Base-by-base conservation (phyloP, 345 rosid species). In the Trapa bicornis region DNA sequence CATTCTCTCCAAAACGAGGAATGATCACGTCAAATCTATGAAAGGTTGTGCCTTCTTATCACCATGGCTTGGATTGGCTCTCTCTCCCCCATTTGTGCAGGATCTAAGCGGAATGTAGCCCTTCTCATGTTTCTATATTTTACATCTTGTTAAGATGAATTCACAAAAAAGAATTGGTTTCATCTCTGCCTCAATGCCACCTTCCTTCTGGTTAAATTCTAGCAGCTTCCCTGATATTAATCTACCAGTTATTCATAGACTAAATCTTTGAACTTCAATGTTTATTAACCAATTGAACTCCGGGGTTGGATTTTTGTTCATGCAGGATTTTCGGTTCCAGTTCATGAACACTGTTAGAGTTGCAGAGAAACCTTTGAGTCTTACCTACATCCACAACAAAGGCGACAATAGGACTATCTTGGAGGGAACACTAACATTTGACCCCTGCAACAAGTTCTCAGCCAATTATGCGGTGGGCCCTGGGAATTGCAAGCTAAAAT, bases 281-380 rank as follows among this genome's bases (percentile, higher is more conserved):
- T 14, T 60, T 42, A 2, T 61, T n/a, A 58, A 45, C 66, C 33
- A 6, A 29, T 7, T 69, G 33, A 54, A n/a, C 60, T 54, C 22
- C 11, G 37, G 4, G 37, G 38, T 0, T 43, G 16, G 65, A 14
- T 62, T 63, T 12, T 41, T 65, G 66, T 13, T 60, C 56, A 63
- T 65, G 71, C 83, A 89, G 98, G 96, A 92, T 75, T 81, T 88
- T 64, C 80, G 89, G 77, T 92, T 92, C 77, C 98, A 88, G 88
- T 92, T 92, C 69, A 92, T 92, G 96, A 92, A 86, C 83, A 75
- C 83, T 0, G 76, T 86, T 38, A 84, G 66, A 74, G 72, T 89
- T 70, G 91, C 71, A 3, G 87, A 92, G 72, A 92, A 89, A 75
- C 91, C 91, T 9, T 80, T 92, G 89, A 86, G 87, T 69, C 58